Base-by-base conservation (phyloP, 2,329 filamentous ascomycete species). In the Dichotomopilus funicola region DNA sequence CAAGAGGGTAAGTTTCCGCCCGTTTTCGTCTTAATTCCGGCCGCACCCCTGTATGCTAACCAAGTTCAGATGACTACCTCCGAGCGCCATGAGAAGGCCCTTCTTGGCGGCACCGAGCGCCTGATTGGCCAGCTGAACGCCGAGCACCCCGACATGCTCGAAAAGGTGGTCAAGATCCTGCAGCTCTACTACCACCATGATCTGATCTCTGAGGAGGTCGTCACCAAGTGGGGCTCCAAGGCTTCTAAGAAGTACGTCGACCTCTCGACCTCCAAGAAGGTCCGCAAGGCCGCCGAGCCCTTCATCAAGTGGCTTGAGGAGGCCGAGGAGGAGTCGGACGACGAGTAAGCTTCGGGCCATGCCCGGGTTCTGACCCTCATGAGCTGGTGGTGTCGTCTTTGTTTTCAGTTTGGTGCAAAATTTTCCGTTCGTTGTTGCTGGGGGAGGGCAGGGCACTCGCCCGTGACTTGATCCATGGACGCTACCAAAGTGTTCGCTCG, bases 221-320 rank as follows among this genome's bases (percentile, higher is more conserved):
- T 95, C 69, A 88, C 86, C 73, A 86, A 87, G 65, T 99, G 94
- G 92, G 92, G 91, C 62, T 81, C 82, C 69, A 96, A 94, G 80
- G 91, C 92, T 57, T 96, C 90, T 83, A 96, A 95, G 86, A 96
- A 96, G 78, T 97, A 97, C 71, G 89, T 95, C 65, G 92, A 97
- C 70, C 74, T 95, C 59, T 71, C 86, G 58, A 91, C 85, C 59
- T 95, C 90, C 76, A 92, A 91, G 80, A 95, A 95, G 81, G 91
- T 97, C 61, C 90, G 91, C 76, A 92, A 95, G 79, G 88, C 89
- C 62, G 91, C 94, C 53, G 88, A 95, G 78, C 86, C 89, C 62
- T 99, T 99, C 82, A 80, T 96, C 68, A 88, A 85, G 66, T 97
- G 91, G 92, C 89, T 97, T 56, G 83, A 89, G 64, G 89, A 88